phyloP scores from a whole-genome alignment of 163 green algal genomes.

The Coccomyxa subellipsoidea region DNA sequence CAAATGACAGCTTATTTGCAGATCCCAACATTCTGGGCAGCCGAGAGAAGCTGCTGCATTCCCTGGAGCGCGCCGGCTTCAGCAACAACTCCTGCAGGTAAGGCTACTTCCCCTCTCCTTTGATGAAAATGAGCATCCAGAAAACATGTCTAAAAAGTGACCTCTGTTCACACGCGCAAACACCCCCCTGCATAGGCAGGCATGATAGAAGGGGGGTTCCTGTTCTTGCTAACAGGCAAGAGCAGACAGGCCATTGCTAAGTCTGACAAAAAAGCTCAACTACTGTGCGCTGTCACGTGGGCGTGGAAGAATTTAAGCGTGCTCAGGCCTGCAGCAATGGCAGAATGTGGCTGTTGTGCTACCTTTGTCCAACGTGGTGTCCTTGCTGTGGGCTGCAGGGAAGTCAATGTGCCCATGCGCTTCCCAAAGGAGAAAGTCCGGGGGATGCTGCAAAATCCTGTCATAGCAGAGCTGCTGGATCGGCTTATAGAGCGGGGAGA shows the following conservation, averaged over 20 bases:
- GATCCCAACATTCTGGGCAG: neutral
- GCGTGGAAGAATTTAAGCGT: too few relatives aligned
- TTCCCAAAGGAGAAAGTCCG: neutral
- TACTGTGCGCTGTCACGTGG: too few relatives aligned
- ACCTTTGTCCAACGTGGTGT: neutral
- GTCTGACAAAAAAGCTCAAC: too few relatives aligned
- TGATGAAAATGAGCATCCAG: too few relatives aligned
- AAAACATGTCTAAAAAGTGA: too few relatives aligned
- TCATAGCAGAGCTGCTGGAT: neutral
- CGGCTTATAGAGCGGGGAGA: neutral
- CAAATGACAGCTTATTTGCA: neutral
- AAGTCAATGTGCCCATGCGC: neutral
- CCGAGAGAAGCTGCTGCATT: neutral
- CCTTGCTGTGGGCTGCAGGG: neutral
- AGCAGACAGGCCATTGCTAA: too few relatives aligned
- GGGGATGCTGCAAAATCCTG: neutral
- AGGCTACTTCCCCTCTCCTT: neutral
- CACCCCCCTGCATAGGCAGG: too few relatives aligned
- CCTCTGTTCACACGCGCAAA: too few relatives aligned
- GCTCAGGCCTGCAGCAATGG: too few relatives aligned
- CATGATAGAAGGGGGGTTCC: too few relatives aligned
- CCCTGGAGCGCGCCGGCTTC: neutral
- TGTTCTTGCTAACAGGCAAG: too few relatives aligned
- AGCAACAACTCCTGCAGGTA: neutral
- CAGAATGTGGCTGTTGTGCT: too few relatives aligned